These are phyloP conservation scores for Lizanozyma gosingica DNA, from an alignment of 1,139 yeast species.

Conservation along the genomic window DNA sequence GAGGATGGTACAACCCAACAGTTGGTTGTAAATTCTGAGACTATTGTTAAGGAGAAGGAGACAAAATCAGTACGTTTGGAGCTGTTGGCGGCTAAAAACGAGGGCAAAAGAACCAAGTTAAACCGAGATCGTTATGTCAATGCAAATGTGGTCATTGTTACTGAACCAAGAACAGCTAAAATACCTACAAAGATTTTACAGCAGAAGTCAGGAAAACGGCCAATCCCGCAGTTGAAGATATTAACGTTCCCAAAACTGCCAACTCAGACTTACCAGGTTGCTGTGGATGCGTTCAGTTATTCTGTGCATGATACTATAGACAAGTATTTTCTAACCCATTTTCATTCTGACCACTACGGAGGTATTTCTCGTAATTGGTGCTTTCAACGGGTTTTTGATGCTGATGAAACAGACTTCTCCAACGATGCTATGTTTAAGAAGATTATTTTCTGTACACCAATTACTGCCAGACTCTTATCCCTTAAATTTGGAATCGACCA, in stretches of 20 bases:
- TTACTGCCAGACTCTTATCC: slow-evolving; percentile 52
- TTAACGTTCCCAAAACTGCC: slow-evolving; percentile 29
- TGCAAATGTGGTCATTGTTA: slow-evolving; percentile 10
- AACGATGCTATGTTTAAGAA: slow-evolving; percentile 34
- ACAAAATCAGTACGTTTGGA: not conserved
- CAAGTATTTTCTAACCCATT: slow-evolving; percentile 65
- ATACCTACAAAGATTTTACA: slow-evolving; percentile 15
- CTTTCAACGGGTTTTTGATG: slow-evolving; percentile 28
- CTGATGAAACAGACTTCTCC: slow-evolving; percentile 16
- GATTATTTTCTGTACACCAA: slow-evolving; percentile 58
- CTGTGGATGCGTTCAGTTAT: slow-evolving; percentile 66
- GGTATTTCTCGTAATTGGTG: slow-evolving; percentile 77
- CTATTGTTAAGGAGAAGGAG: too few species aligned
- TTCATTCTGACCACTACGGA: slow-evolving; percentile 90
- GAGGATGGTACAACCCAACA: too few species aligned
- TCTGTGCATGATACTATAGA: slow-evolving; percentile 35
- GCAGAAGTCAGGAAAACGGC: slow-evolving; percentile 16
- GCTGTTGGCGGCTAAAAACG: not conserved
- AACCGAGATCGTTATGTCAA: slow-evolving; percentile 5
- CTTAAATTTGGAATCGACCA: slow-evolving; percentile 48
- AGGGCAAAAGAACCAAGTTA: not conserved
- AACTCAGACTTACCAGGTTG: slow-evolving; percentile 21
- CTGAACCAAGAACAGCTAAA: slow-evolving; percentile 10
- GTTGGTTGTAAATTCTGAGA: too few species aligned
- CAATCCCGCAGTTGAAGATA: slow-evolving; percentile 49